These are phyloP conservation scores for Boletus semigastroideus DNA, from an alignment of 1,284 basidiomycete genomes.

Conservation along the genomic window DNA sequence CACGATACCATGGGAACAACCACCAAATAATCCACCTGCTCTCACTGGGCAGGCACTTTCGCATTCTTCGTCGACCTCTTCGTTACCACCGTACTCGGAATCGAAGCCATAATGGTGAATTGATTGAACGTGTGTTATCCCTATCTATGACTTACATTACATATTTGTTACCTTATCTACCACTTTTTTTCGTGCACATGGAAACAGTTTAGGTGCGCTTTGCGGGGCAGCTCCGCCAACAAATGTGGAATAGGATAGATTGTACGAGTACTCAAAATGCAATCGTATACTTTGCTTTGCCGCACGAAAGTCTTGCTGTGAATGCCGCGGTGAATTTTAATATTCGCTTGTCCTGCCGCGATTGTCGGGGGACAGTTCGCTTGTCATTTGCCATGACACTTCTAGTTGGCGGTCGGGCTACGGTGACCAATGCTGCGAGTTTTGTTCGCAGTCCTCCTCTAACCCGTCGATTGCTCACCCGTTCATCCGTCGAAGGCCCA, in stretches of 20 bases:
- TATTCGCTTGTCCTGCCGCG: neutral
- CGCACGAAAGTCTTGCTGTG: too few relatives aligned
- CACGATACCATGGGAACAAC: slow-evolving; percentile 23
- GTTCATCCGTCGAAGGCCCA: slow-evolving; percentile 60
- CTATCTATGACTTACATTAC: slow-evolving; percentile 19
- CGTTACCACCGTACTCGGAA: slow-evolving; percentile 33
- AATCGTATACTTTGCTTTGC: neutral
- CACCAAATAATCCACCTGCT: slow-evolving; percentile 7
- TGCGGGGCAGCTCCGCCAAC: neutral
- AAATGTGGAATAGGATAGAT: slow-evolving; percentile 15
- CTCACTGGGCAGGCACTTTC: slow-evolving; percentile 13
- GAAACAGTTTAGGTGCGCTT: neutral
- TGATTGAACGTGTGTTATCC: slow-evolving; percentile 1
- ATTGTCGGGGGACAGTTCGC: neutral
- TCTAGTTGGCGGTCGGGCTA: neutral
- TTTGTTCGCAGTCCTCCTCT: slow-evolving; percentile 1
- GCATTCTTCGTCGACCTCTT: slow-evolving; percentile 34
- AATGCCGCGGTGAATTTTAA: too few relatives aligned
- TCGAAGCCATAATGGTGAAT: slow-evolving; percentile 20
- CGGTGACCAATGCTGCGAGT: neutral
- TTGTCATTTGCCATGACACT: slow-evolving; percentile 6
- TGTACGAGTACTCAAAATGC: slow-evolving; percentile 15
- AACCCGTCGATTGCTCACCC: slow-evolving; percentile 28
- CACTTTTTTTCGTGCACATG: slow-evolving; percentile 7
- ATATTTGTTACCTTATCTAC: slow-evolving; percentile 23